Base-by-base conservation (phyloP, 1,284 basidiomycete genomes). In the Cutaneotrichosporon sp. region DNA sequence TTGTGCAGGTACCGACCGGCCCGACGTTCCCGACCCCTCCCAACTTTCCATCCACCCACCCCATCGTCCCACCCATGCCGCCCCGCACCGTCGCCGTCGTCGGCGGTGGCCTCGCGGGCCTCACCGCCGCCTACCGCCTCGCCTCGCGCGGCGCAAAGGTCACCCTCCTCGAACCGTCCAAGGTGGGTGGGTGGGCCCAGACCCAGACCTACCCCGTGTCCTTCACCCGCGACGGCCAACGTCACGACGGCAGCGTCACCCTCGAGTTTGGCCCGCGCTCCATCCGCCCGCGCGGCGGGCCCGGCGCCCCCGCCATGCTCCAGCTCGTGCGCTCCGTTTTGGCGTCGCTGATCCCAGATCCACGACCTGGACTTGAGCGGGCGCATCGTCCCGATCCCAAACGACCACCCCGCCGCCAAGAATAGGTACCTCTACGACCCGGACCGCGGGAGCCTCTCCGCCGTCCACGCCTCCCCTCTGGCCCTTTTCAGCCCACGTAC, bases 201-300 rank as follows among this genome's bases (percentile, higher is more conserved):
- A 87, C 66, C 82, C 88, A 63, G 83, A 85, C 1, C 80, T 71
- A 86, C 38, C 70, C 75, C 3, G 78, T 82, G 56, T 72, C 56
- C 13, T 72, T 70, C 56, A 69, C 80, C 22, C 55, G 55, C 33
- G 46, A 49, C 11, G 55, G 55, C 14, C 7, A 27, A 9, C 25
- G 2, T 2, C 34, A 49, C 22, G 18, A 25, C 5, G 82, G 81
- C 2, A 72, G 77, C 50, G 82, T 90, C 13, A 70, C 90, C 5
- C 80, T 95, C 18, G 93, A 97, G 80, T 83, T 85, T 31, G 93
- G 93, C 0, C 92, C 93, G 34, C 81, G 93, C 43, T 92, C 90
- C 18, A 81, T 95, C 24, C 81, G 92, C 34, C 90, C 92, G 0
- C 87, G 86, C 63, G 84, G 85, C 62, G 84, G 85, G 62, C 81